Evolutionary conservation across 139 green algal genomes (phyloP).

Genomic region (Tetradesmus obliquus): DNA sequence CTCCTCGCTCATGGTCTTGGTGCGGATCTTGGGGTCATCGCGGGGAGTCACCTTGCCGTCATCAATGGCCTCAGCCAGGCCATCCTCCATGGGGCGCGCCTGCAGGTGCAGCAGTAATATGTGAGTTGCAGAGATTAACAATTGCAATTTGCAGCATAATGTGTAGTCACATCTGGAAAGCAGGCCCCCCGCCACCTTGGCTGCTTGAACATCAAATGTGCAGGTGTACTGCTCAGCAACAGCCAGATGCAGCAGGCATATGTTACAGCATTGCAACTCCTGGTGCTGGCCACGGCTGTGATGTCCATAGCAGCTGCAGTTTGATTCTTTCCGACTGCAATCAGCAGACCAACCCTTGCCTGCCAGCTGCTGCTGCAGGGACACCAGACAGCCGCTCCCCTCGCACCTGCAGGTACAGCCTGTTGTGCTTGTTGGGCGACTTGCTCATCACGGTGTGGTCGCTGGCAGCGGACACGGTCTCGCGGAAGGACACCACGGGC

Average conservation of each 20-base stretch:
- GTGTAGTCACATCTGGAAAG: too few species aligned
- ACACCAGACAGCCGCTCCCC: not conserved
- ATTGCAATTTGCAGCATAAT: too few species aligned
- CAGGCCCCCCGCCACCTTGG: too few species aligned
- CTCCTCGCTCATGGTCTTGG: slow-evolving; percentile 92
- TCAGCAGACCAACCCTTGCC: not conserved
- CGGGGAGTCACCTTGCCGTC: slow-evolving; percentile 93
- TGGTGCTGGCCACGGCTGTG: too few species aligned
- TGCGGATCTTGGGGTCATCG: slow-evolving; percentile 93
- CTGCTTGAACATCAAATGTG: too few species aligned
- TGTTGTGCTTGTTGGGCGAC: slow-evolving; percentile 99
- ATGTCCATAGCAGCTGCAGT: too few species aligned
- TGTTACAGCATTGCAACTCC: too few species aligned
- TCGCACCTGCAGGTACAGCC: slow-evolving; percentile 92
- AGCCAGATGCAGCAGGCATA: not conserved
- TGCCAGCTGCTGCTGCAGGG: not conserved
- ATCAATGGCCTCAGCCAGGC: slow-evolving; percentile 98
- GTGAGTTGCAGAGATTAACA: not conserved
- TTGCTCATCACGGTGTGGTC: slow-evolving; percentile 98
- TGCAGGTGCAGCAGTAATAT: slow-evolving; percentile 34
- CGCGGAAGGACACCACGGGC: slow-evolving; percentile 98
- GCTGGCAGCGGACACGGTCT: slow-evolving; percentile 90
- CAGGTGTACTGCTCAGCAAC: not conserved
- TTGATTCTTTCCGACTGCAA: not conserved
- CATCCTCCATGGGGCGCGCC: slow-evolving; percentile 96